Base-by-base conservation (phyloP, 768 basidiomycete genomes). In the Floccularia luteovirens region DNA sequence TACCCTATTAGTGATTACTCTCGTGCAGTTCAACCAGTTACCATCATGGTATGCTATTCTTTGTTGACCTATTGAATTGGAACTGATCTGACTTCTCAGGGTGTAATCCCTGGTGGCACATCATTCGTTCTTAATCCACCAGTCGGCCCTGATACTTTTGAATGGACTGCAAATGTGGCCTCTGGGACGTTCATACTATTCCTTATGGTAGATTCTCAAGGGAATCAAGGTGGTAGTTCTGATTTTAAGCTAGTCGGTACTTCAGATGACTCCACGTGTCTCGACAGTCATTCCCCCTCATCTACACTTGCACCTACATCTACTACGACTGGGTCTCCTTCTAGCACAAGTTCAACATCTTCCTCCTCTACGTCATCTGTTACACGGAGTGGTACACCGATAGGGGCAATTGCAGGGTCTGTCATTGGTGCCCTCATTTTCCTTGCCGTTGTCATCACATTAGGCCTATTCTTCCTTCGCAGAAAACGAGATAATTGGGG, bases 31-130 rank as follows among this genome's bases (percentile, higher is more conserved):
- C 66, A 73, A 35, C 82, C 82, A 0, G 61, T 80, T 20, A 73
- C 71, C 3, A 69, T 82, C 20, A 54, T 62, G 39, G 81, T 79
- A 44, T 49, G 69, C 56, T 31, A 27, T 13, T 38, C 5, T 24
- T 14, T 20, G 28, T 22, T 25, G 41, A 8, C 20, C 14, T 6
- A 8, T 6, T 5, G 11, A 36, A 19, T 4, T 19, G 8, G 11
- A 12, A 16, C 41, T 20, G 6, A 31, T 42, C 14, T 30, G 21
- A 27, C 31, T 36, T 21, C 37, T 24, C 41, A 83, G 75, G 82
- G 70, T 17, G 56, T 79, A 22, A 74, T 89, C 40, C 84, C 84
- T 24, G 71, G 70, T 16, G 85, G 86, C 8, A 61, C 68, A 28
- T 50, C 63, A 1, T 64, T 82, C 40, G 43, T 64, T 14, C 46